Base-by-base conservation (phyloP, 2,329 filamentous ascomycete species). In the Scedosporium minutisporum region DNA sequence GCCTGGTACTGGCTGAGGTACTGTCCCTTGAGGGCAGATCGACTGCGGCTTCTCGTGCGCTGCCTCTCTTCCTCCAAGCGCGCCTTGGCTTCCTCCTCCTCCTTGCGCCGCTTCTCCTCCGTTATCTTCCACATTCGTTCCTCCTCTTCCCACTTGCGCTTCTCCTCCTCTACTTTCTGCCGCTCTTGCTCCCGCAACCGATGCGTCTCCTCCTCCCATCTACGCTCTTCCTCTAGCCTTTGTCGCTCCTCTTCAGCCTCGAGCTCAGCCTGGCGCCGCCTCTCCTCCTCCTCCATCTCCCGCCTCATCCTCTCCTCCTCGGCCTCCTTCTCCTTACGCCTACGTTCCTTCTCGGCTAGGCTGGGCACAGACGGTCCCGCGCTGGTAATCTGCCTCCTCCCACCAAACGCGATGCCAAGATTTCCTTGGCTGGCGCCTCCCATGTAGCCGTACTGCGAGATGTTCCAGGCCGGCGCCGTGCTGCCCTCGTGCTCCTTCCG, bases 361-460 rank as follows among this genome's bases (percentile, higher is more conserved):
- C 80, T 93, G 1, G 93, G 92, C 9, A 97, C 91, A 57, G 83
- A 74, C 4, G 95, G 95, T 38, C 85, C 82, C 14, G 91, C 85
- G 68, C 83, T 91, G 7, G 93, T 97, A 71, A 99, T 97, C 76
- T 99, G 95, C 64, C 95, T 86, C 68, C 93, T 85, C 18, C 88
- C 91, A 63, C 95, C 95, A 74, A 97, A 97, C 10, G 90, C 86
- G 68, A 99, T 91, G 18, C 95, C 95, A 65, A 97, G 86, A 69
- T 96, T 97, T 3, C 91, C 93, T 73, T 99, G 95, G 70, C 91
- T 97, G 27, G 95, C 95, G 58, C 95, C 95, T 63, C 95, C 95
- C 89, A 97, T 95, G 75, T 97, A 99, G 6, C 95, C 93, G 72
- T 99, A 99, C 72, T 99, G 95, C 63, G 93, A 89, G 68, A 97